Evolutionary conservation across 2,329 filamentous ascomycete genomes (phyloP).

Genomic region (Colletotrichum siamense): DNA sequence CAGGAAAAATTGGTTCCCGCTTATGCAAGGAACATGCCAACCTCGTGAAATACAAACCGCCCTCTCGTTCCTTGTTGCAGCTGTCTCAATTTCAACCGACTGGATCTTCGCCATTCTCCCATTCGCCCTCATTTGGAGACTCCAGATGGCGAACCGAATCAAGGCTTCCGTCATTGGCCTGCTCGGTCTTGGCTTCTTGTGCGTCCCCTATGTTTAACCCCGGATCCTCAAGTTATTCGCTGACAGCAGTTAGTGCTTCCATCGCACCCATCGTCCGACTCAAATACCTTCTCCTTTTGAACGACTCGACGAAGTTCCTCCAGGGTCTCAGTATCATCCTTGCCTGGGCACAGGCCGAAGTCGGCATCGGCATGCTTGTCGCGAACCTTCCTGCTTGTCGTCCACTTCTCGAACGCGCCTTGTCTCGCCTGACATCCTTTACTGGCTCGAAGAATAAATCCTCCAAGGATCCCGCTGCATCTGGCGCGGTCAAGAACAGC

Average conservation of each 20-base stretch:
- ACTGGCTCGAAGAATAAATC: constrained; percentile 17
- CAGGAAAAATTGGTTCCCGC: constrained; percentile 10
- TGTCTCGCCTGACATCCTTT: constrained; percentile 10
- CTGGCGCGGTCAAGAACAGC: constrained; percentile 1
- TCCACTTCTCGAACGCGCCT: constrained; percentile 10
- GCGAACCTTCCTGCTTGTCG: constrained; percentile 17
- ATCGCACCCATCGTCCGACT: constrained; percentile 16
- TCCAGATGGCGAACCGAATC: constrained; percentile 9
- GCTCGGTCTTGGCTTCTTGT: constrained; percentile 15
- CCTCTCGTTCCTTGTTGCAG: constrained; percentile 13
- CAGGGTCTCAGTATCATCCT: constrained; percentile 7
- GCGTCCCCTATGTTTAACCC: background rate
- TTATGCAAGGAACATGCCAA: background rate
- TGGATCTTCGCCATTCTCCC: constrained; percentile 16
- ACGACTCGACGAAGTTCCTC: constrained; percentile 12
- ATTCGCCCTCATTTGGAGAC: constrained; percentile 13
- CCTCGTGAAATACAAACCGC: constrained; percentile 11
- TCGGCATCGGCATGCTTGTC: constrained; percentile 18
- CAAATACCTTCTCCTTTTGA: constrained; percentile 13
- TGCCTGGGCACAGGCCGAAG: constrained; percentile 16
- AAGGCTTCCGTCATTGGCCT: constrained; percentile 12
- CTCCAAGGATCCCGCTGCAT: background rate
- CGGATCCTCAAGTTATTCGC: background rate
- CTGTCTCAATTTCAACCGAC: constrained; percentile 13
- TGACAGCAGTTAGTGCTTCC: background rate